Conservation (phyloP, 305 asterid genomes). For the Fraxinus greggii region DNA sequence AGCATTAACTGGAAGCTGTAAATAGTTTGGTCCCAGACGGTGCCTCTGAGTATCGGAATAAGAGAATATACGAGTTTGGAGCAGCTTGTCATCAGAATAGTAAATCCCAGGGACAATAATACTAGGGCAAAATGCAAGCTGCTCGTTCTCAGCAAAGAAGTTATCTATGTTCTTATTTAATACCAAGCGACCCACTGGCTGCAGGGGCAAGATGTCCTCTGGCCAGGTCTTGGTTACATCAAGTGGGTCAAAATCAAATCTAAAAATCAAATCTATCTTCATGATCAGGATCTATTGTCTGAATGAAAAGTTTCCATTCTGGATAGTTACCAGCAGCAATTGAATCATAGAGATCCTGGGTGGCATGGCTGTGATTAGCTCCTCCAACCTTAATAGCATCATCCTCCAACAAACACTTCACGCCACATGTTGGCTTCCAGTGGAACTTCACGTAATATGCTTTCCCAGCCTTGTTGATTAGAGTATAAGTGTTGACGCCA, state of each 20-base stretch:
- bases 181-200: slow-evolving; percentile 93
- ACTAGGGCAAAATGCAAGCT: slow-evolving; percentile 85
- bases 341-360: slow-evolving; percentile 87
- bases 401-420: slow-evolving; percentile 71
- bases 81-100: slow-evolving; percentile 83
- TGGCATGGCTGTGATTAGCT: slow-evolving; percentile 90
- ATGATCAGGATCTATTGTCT: slow-evolving; percentile 77
- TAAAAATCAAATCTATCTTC: slow-evolving; percentile 77
- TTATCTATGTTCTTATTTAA: slow-evolving; percentile 86
- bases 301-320: slow-evolving; percentile 94
- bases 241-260: slow-evolving; percentile 86
- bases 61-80: slow-evolving; percentile 75
- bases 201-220: slow-evolving; percentile 81
- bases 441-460: slow-evolving; percentile 80
- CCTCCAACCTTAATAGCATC: slow-evolving; percentile 83
- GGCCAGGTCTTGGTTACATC: slow-evolving; percentile 96
- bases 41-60: slow-evolving; percentile 92
- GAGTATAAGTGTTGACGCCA: slow-evolving; percentile 78
- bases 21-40: slow-evolving; percentile 91
- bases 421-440: slow-evolving; percentile 99
- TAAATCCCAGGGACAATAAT: slow-evolving; percentile 76
- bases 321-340: slow-evolving; percentile 87
- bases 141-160: slow-evolving; percentile 93
- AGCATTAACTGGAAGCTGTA: slow-evolving; percentile 88
- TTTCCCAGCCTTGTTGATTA: slow-evolving; percentile 85